These are phyloP conservation scores for Rhizopus delemar DNA, from an alignment of 371 early-diverging fungal genomes.

Conservation along the genomic window DNA sequence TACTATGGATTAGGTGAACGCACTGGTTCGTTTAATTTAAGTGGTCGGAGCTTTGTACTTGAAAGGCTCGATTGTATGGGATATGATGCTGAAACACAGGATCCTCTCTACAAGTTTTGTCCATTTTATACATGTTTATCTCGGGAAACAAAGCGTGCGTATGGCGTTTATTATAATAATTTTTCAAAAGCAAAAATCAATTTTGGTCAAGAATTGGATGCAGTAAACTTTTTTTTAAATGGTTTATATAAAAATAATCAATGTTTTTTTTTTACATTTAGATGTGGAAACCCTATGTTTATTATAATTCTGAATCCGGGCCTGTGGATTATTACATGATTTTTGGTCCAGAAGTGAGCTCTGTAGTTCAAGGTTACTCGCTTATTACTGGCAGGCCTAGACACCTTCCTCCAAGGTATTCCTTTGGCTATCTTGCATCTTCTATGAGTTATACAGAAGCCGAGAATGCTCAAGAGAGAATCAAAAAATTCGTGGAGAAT, in stretches of 20 bases:
- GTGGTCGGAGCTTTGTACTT: constrained; percentile 50
- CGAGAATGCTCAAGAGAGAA: constrained; percentile 52
- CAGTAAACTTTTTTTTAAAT: constrained; percentile 23
- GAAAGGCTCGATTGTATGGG: constrained; percentile 60
- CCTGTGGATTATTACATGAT: constrained; percentile 60
- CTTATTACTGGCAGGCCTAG: constrained; percentile 46
- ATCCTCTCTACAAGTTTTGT: constrained; percentile 63
- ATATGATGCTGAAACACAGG: constrained; percentile 55
- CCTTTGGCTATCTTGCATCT: constrained; percentile 63
- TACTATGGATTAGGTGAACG: constrained; percentile 63
- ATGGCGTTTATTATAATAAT: constrained; percentile 61
- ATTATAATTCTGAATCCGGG: constrained; percentile 36
- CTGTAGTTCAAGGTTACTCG: constrained; percentile 43
- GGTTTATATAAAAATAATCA: not conserved
- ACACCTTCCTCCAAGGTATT: constrained; percentile 53
- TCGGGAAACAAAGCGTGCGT: constrained; percentile 31
- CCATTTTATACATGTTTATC: constrained; percentile 56
- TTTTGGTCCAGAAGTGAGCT: constrained; percentile 49
- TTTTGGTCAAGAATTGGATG: constrained; percentile 52
- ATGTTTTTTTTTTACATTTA: constrained; percentile 16
- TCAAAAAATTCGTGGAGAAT: constrained; percentile 43
- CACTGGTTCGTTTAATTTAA: constrained; percentile 47
- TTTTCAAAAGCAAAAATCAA: constrained; percentile 46
- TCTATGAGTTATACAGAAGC: constrained; percentile 67
- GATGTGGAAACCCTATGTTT: constrained; percentile 60